phyloP scores from a whole-genome alignment of 1,284 basidiomycete species.

The Cutaneotrichosporon daszewskae region DNA sequence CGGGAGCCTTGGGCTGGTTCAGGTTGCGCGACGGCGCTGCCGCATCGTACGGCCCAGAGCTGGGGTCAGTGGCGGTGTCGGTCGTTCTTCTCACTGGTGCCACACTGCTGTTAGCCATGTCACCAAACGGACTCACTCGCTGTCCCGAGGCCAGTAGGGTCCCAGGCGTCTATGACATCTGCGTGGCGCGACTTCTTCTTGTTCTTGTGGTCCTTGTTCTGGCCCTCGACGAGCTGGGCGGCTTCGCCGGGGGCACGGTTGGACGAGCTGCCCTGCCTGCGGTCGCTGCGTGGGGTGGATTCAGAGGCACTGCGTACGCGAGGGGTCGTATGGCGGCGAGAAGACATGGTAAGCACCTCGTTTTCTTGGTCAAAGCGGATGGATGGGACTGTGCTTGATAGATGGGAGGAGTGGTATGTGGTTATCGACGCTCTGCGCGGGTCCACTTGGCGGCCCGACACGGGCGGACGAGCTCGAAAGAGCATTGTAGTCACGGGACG shows the following conservation, averaged over 20 bases:
- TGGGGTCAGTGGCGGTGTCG: conserved; percentile 9
- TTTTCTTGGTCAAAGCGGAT: no score
- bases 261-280: background rate
- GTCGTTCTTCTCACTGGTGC: conserved; percentile 38
- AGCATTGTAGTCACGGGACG: no score
- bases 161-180: conserved; percentile 48
- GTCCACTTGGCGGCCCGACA: no score
- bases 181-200: conserved; percentile 44
- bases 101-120: conserved; percentile 42
- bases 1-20: conserved; percentile 42
- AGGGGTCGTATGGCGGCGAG: no score
- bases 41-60: conserved; percentile 47
- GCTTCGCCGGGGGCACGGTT: conserved; percentile 22
- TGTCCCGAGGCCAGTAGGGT: conserved; percentile 45
- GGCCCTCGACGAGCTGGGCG: background rate
- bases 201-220: conserved; percentile 27
- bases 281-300: background rate
- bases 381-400: no score
- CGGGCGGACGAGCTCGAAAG: no score
- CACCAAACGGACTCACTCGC: conserved; percentile 34
- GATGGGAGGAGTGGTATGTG: no score
- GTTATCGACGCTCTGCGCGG: no score
- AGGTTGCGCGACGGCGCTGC: conserved; percentile 46
- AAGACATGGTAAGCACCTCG: no score
- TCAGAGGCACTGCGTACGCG: no score